Evolutionary conservation across 306 rosid species (phyloP), one percentile per base, ranked within the genome.

Genomic region (Myrica gale): DNA sequence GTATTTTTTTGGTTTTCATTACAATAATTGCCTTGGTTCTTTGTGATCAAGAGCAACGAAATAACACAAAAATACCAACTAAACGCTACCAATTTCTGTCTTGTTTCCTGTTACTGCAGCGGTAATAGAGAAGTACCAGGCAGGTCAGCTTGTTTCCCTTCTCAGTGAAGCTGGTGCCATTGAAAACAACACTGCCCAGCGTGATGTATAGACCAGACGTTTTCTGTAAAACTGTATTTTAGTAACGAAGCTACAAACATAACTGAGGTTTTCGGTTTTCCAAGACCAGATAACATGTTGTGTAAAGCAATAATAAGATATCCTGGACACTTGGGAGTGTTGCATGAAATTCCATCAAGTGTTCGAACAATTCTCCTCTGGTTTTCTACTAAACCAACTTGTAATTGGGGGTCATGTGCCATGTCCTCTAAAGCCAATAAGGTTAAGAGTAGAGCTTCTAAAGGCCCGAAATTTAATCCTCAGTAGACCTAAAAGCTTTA

Each of bases 131-230:
- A 87, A 80, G 87, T 80, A 93, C 65, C 60, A 79, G 47, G 77
- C 82, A 4, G 89, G 90, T 54, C 91, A 82, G 84, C 85, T 93
- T 55, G 70, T 86, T 78, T 87, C 89, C 4, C 92, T 93, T 84
- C 98, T 93, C 71, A 79, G 41, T 51, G 88, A 82, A 39, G 92
- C 90, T 77, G 95, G 95, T 74, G 95, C 96, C 2, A 83, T 88
- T 1, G 82, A 86, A 72, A 85, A 65, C 47, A 73, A 81, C 73
- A 54, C 89, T 72, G 86, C 89, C 68, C 82, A 82, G 81, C 80
- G 43, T 52, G 56, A 43, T 8, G 43, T 37, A 48, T 17, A 16
- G 15, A 26, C 52, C 57, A 42, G 20, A 68, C 47, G 37, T 11
- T 46, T 67, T 60, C 62, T 68, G 47, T 57, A 41, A 50, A 39